Conservation (phyloP, 345 rosid genomes). For the Chamaenerion angustifolium region DNA sequence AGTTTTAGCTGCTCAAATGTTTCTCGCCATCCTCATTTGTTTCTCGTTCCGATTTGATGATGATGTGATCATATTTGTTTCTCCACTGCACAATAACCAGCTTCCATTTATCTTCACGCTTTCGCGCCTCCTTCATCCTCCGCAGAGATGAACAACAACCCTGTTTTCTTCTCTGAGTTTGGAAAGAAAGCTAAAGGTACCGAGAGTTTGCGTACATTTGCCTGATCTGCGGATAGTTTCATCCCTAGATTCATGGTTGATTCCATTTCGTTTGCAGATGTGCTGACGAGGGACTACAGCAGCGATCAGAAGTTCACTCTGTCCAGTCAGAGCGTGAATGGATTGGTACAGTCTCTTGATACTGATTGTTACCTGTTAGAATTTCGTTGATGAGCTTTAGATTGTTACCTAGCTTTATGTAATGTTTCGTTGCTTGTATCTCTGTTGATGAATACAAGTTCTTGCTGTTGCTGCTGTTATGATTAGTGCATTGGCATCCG, state of each 20-base stretch:
- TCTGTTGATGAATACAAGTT: too few relatives aligned
- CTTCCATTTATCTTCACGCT: too few relatives aligned
- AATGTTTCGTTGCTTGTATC: too few relatives aligned
- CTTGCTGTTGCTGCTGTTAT: too few relatives aligned
- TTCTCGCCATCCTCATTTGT: too few relatives aligned
- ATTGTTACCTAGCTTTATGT: too few relatives aligned
- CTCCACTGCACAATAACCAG: too few relatives aligned
- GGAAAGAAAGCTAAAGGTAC: constrained; percentile 28
- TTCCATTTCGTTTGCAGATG: constrained; percentile 16
- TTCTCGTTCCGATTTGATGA: too few relatives aligned
- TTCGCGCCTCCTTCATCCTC: constrained; percentile 1
- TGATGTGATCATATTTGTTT: too few relatives aligned
- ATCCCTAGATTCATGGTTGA: not conserved
- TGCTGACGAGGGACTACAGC: constrained; percentile 30
- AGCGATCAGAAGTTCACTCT: constrained; percentile 30
- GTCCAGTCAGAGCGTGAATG: constrained; percentile 17
- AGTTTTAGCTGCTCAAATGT: too few relatives aligned
- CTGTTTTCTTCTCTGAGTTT: constrained; percentile 33
- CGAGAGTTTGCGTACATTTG: not conserved
- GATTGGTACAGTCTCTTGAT: constrained; percentile 19
- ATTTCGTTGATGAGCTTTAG: too few relatives aligned
- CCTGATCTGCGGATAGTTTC: not conserved
- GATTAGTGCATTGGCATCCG: too few relatives aligned
- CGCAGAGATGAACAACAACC: constrained; percentile 22
- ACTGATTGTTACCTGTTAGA: not conserved